These are phyloP conservation scores for Colletotrichum ledebouriae DNA, from an alignment of 2,329 filamentous ascomycete species.

Conservation along the genomic window DNA sequence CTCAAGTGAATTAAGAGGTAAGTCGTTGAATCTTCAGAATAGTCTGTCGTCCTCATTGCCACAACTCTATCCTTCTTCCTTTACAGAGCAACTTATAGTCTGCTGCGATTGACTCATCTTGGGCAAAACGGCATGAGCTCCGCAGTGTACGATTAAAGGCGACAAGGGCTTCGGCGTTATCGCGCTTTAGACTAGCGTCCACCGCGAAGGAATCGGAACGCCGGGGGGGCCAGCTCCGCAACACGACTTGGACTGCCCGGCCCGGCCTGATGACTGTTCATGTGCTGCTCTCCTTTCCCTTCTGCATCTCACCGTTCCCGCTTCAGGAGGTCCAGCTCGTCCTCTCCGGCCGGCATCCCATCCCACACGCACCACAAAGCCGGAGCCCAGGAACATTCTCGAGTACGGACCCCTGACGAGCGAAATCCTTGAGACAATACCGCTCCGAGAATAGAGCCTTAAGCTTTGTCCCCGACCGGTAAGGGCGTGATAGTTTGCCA, in stretches of 20 bases:
- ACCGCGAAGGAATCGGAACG: conserved; percentile 6
- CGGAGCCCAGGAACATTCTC: conserved; percentile 1
- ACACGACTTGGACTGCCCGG: conserved; percentile 12
- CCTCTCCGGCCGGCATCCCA: background rate
- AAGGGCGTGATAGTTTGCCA: too few species aligned
- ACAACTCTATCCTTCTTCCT: background rate
- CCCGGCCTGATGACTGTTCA: background rate
- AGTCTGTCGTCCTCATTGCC: background rate
- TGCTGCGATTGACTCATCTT: conserved; percentile 9
- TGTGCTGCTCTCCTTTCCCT: background rate
- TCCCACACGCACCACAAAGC: background rate
- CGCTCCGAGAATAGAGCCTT: background rate
- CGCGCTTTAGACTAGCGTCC: conserved; percentile 18
- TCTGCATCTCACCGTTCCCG: background rate
- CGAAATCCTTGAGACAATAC: too few species aligned
- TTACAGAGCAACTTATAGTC: background rate
- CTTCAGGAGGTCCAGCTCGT: conserved; percentile 1
- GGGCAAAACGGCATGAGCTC: background rate
- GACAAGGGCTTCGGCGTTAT: conserved; percentile 21
- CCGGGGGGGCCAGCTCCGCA: conserved; percentile 16
- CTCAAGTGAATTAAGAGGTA: too few species aligned
- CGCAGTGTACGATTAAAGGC: too few species aligned
- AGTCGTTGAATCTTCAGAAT: too few species aligned
- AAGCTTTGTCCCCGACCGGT: conserved; percentile 9
- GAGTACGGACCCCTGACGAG: background rate